These are phyloP conservation scores for Hypericum androsaemum DNA, from an alignment of 345 rosid genomes.

Conservation along the genomic window DNA sequence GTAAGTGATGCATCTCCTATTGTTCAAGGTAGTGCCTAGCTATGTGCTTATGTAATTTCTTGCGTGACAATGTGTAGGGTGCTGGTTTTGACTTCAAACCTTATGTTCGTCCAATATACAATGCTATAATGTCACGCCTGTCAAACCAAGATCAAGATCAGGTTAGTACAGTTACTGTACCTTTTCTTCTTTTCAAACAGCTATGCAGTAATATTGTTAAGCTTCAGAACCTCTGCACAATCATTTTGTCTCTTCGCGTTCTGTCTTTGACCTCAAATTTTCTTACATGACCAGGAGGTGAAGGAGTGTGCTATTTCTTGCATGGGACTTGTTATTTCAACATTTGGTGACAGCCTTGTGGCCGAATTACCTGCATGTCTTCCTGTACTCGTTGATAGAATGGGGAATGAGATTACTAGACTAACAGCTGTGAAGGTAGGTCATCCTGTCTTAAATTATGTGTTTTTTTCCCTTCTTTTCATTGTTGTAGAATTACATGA, in stretches of 20 bases:
- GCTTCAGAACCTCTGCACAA: neutral
- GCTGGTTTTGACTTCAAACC: slow-evolving; percentile 77
- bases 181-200: neutral
- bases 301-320: slow-evolving; percentile 98
- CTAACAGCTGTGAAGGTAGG: slow-evolving; percentile 98
- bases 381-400: slow-evolving; percentile 95
- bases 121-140: slow-evolving; percentile 88
- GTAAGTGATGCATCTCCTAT: slow-evolving; percentile 28
- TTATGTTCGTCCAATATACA: slow-evolving; percentile 75
- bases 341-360: slow-evolving; percentile 82
- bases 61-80: slow-evolving; percentile 34
- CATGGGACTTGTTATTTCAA: slow-evolving; percentile 96
- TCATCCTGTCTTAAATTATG: neutral
- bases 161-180: slow-evolving; percentile 30
- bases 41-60: neutral
- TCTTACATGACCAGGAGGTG: slow-evolving; percentile 62
- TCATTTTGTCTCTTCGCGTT: slow-evolving; percentile 1
- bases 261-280: slow-evolving; percentile 3
- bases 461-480: too few species aligned
- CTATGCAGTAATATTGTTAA: neutral
- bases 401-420: slow-evolving; percentile 99
- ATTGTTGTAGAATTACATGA: too few species aligned
- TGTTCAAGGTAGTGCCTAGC: slow-evolving; percentile 10
- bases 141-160: slow-evolving; percentile 99
- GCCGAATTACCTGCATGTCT: slow-evolving; percentile 71